These are phyloP conservation scores for Colletotrichum tropicale DNA, from an alignment of 2,329 filamentous ascomycete genomes.

Conservation along the genomic window DNA sequence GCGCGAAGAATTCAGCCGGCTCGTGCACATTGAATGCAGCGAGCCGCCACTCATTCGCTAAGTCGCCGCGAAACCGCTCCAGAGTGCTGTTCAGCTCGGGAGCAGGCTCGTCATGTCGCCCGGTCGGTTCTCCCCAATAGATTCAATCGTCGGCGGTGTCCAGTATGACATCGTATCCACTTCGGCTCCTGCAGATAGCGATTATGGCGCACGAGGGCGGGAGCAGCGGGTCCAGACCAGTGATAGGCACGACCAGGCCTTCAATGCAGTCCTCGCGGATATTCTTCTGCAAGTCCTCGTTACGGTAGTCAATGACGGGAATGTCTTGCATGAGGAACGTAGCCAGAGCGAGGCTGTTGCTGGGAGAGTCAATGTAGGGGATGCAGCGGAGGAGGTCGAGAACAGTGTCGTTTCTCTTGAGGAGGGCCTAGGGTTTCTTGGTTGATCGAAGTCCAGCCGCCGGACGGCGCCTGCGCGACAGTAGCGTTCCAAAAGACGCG, in stretches of 20 bases:
- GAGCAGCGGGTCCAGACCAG: neutral
- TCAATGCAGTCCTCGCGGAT: neutral
- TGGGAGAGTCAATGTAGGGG: conserved; percentile 2
- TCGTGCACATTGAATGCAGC: conserved; percentile 9
- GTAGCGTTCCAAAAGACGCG: conserved; percentile 19
- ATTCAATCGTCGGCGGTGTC: conserved; percentile 20
- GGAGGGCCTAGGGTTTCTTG: conserved; percentile 3
- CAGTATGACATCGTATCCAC: conserved; percentile 16
- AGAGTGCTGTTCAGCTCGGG: neutral
- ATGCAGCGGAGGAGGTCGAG: conserved; percentile 20
- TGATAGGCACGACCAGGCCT: neutral
- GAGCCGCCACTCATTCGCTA: neutral
- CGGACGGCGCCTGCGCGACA: neutral
- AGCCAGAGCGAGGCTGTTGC: neutral
- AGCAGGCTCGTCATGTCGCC: neutral
- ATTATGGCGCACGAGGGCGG: conserved; percentile 16
- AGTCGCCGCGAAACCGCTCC: neutral
- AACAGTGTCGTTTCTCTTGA: conserved; percentile 8
- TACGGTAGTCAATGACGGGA: neutral
- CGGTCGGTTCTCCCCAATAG: conserved; percentile 3
- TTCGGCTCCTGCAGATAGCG: neutral
- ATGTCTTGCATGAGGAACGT: neutral
- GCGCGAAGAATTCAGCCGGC: conserved; percentile 13
- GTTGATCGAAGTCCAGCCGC: conserved; percentile 20
- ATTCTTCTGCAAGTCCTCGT: neutral